These are phyloP conservation scores for Pelargonium nanum DNA, from an alignment of 345 rosid genomes.

Conservation along the genomic window DNA sequence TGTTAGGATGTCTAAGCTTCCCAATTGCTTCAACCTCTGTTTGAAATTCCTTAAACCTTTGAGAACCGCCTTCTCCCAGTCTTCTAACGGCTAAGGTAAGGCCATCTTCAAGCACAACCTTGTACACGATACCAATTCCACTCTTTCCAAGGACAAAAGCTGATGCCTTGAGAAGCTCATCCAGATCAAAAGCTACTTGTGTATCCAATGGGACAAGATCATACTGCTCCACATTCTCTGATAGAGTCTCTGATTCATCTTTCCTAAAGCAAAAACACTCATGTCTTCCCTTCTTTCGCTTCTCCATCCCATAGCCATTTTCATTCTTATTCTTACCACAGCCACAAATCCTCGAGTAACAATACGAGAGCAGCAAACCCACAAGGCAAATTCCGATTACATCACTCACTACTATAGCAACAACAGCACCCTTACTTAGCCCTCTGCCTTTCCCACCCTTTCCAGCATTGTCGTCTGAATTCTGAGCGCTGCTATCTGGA, in stretches of 20 bases:
- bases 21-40: too few relatives aligned
- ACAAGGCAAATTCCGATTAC: constrained; percentile 74
- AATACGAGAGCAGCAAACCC: constrained; percentile 76
- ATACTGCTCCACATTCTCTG: constrained; percentile 67
- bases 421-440: constrained; percentile 48
- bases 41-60: too few relatives aligned
- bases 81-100: constrained; percentile 78
- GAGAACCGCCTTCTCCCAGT: too few relatives aligned
- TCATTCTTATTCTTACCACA: constrained; percentile 29
- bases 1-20: too few relatives aligned
- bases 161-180: constrained; percentile 89
- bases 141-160: constrained; percentile 97
- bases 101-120: constrained; percentile 91
- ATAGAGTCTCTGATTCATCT: constrained; percentile 64
- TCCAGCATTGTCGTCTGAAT: constrained; percentile 21
- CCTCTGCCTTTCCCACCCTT: constrained; percentile 40
- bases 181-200: constrained; percentile 76
- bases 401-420: constrained; percentile 72
- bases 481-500: constrained; percentile 46
- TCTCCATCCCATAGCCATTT: constrained; percentile 38
- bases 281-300: constrained; percentile 42
- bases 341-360: constrained; percentile 56
- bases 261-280: constrained; percentile 70
- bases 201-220: constrained; percentile 71
- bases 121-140: constrained; percentile 91